Conservation (phyloP, 352 stramenopile species). For the Pythium monospermum region DNA sequence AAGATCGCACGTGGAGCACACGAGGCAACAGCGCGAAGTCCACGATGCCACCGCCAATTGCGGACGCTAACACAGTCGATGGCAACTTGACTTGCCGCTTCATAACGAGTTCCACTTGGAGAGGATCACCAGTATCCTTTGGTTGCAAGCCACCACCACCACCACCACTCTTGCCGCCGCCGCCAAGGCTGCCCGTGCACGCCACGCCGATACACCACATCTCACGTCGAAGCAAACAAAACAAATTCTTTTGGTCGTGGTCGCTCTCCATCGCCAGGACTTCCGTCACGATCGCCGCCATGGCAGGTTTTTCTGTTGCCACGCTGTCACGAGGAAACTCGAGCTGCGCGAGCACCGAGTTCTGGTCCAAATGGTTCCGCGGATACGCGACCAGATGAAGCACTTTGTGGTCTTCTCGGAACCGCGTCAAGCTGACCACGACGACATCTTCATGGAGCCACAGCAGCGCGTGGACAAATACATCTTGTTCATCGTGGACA, state of each 20-base stretch:
- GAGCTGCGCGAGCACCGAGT: conserved; percentile 47
- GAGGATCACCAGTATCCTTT: no score
- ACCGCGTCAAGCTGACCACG: conserved; percentile 55
- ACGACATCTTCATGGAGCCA: conserved; percentile 67
- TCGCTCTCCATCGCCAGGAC: conserved; percentile 58
- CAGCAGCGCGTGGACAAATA: conserved; percentile 53
- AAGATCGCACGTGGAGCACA: conserved; percentile 50
- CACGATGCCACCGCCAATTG: conserved; percentile 13
- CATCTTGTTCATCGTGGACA: conserved; percentile 77
- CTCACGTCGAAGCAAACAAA: conserved; percentile 51
- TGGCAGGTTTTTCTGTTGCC: not conserved
- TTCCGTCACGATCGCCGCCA: conserved; percentile 18
- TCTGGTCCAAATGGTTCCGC: conserved; percentile 69
- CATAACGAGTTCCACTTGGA: conserved; percentile 32
- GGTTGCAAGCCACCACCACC: no score
- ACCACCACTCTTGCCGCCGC: conserved; percentile 27
- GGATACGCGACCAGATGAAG: conserved; percentile 69
- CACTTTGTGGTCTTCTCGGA: conserved; percentile 44
- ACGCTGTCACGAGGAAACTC: conserved; percentile 31
- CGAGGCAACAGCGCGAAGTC: conserved; percentile 56
- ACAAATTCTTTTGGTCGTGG: conserved; percentile 40
- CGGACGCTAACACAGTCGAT: conserved; percentile 22
- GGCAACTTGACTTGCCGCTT: conserved; percentile 49
- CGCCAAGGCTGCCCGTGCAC: conserved; percentile 30
- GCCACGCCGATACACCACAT: conserved; percentile 53